Base-by-base conservation (phyloP, 306 rosid species). In the Cyclanthera cordifolia region DNA sequence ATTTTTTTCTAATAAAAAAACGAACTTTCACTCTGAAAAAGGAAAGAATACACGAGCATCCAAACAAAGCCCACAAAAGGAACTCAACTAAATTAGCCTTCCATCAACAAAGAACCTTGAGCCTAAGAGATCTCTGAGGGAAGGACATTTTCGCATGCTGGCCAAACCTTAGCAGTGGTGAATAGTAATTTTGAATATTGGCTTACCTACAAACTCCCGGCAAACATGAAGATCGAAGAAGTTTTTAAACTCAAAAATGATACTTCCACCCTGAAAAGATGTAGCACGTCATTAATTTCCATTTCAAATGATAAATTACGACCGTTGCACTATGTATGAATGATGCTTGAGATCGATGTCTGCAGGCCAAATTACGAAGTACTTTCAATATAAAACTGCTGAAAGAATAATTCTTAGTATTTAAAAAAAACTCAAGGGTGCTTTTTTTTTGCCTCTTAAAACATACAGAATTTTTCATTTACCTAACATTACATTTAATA, bases 151-250 rank as follows among this genome's bases (percentile, higher is more conserved):
- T 45, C 4, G 16, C 49, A 45, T 45, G 49, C 3, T 12, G 49
- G 49, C n/a, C 49, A 45, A 45, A 45, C 49, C 49, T 12, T 45
- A 45, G 48, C 30, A 5, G 21, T 37, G 32, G 19, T 9, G 24
- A 66, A 23, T 15, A 43, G 71, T 1, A 43, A 43, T 21, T 64
- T 23, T 65, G 53, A 45, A 74, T n/a, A 60, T 34, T 53, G 71
- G 75, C 81, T 87, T 78, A 93, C 99, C 95, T 19, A 87, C 85
- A 55, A 87, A 74, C 64, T 93, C 96, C 50, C 99, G 88, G 78
- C 94, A 87, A 30, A 56, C 79, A 72, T 90, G 89, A 64, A 93
- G 94, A 88, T 93, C 96, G 2, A 87, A 17, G 80, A 77, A 93
- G 70, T 74, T 83, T 77, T 85, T 87, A 57, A 90, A 86, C 85